These are phyloP conservation scores for Flaveria linearis DNA, from an alignment of 129 eudicot genomes.

Conservation along the genomic window DNA sequence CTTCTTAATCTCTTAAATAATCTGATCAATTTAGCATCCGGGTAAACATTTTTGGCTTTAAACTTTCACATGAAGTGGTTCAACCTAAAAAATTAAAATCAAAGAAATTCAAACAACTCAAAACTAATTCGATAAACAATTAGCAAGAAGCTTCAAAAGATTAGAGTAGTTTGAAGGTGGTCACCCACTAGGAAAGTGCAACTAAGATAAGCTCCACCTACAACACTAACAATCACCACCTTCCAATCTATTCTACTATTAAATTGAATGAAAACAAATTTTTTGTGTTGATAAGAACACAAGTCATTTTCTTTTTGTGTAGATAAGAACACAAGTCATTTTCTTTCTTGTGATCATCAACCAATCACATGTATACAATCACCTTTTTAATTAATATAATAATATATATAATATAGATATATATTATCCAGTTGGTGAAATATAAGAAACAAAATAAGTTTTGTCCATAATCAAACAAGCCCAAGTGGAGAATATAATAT, in stretches of 20 bases:
- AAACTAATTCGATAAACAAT: too few species aligned
- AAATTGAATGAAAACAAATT: conserved; percentile 30
- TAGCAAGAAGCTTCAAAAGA: conserved; percentile 4
- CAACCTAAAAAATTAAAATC: too few species aligned
- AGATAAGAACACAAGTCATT: conserved; percentile 38
- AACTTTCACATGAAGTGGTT: too few species aligned
- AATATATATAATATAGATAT: background rate
- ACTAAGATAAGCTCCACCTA: conserved; percentile 30
- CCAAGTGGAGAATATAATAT: conserved; percentile 10
- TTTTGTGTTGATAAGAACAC: conserved; percentile 31
- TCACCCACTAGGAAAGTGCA: conserved; percentile 28
- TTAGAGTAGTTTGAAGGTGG: conserved; percentile 31
- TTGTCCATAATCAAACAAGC: conserved; percentile 18
- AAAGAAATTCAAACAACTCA: background rate
- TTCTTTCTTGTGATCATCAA: conserved; percentile 44
- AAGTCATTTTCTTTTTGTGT: conserved; percentile 35
- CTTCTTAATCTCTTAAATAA: too few species aligned
- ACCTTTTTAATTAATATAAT: background rate
- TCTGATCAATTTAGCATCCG: too few species aligned
- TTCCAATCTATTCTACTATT: conserved; percentile 18
- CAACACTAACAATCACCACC: conserved; percentile 34
- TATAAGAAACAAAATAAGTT: conserved; percentile 2
- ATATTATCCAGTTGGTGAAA: conserved; percentile 21
- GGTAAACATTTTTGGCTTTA: too few species aligned
- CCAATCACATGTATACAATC: conserved; percentile 36